phyloP scores from a whole-genome alignment of 441 rosid genomes.

The Monsonia emarginata region DNA sequence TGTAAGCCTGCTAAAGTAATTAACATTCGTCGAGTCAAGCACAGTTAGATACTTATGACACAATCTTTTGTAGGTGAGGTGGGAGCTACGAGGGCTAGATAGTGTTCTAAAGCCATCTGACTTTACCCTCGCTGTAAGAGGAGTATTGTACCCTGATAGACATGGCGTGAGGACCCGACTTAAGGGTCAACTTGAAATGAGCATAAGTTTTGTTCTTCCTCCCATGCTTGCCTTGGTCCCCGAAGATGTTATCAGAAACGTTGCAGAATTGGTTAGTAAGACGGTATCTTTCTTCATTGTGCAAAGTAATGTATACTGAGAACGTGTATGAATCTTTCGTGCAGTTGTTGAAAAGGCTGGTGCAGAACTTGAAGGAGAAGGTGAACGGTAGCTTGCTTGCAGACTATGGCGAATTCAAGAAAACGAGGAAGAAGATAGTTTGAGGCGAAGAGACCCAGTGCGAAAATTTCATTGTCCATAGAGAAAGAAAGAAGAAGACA shows the following conservation, averaged over 20 bases:
- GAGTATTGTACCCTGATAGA: slow-evolving; percentile 60
- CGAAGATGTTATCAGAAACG: slow-evolving; percentile 43
- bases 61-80: slow-evolving; percentile 50
- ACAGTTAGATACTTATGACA: too few relatives aligned
- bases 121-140: slow-evolving; percentile 59
- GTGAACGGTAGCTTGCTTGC: slow-evolving; percentile 72
- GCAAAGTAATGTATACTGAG: background rate
- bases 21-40: background rate
- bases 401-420: slow-evolving; percentile 63
- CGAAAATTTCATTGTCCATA: too few relatives aligned
- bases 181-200: slow-evolving; percentile 69
- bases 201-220: slow-evolving; percentile 65
- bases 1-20: slow-evolving; percentile 44
- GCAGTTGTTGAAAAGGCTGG: slow-evolving; percentile 56
- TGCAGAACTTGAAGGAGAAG: slow-evolving; percentile 69
- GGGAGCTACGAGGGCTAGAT: slow-evolving; percentile 75
- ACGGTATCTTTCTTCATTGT: background rate
- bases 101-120: slow-evolving; percentile 46
- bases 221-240: slow-evolving; percentile 59
- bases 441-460: background rate
- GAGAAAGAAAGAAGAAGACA: too few relatives aligned
- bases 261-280: slow-evolving; percentile 70
- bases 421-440: slow-evolving; percentile 3
- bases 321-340: background rate
- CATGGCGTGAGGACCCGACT: slow-evolving; percentile 39